phyloP scores from a whole-genome alignment of 1,284 basidiomycete genomes.

The Clitocybe nebularis region DNA sequence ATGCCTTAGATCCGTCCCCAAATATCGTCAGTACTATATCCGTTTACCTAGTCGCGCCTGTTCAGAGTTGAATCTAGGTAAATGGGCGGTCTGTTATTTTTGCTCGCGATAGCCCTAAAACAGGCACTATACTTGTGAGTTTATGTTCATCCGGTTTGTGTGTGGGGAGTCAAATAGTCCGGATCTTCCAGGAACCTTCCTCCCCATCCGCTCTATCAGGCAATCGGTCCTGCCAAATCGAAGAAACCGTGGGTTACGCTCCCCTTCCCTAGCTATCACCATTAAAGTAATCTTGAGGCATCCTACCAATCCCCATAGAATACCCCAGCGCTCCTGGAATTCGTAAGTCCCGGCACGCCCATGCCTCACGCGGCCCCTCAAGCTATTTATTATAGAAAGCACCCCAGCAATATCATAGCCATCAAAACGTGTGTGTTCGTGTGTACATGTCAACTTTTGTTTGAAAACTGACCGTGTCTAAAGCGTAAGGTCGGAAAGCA shows the following conservation, averaged over 20 bases:
- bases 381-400: too few relatives aligned
- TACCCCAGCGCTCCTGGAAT: background rate
- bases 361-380: too few relatives aligned
- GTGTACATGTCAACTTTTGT: background rate
- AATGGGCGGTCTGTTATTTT: background rate
- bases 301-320: background rate
- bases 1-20: constrained; percentile 1
- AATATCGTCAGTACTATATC: background rate
- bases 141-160: background rate
- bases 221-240: constrained; percentile 1
- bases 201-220: constrained; percentile 6
- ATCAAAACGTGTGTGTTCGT: background rate
- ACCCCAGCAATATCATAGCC: too few relatives aligned
- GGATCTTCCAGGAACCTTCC: constrained; percentile 1
- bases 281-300: too few relatives aligned
- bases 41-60: background rate
- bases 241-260: background rate
- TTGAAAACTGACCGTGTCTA: background rate
- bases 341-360: background rate
- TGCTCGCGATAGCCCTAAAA: background rate
- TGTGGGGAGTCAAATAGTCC: background rate
- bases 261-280: background rate
- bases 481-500: background rate
- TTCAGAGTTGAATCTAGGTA: background rate
- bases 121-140: background rate